Base-by-base conservation (phyloP, 2,329 filamentous ascomycete species). In the Cordyceps militaris region DNA sequence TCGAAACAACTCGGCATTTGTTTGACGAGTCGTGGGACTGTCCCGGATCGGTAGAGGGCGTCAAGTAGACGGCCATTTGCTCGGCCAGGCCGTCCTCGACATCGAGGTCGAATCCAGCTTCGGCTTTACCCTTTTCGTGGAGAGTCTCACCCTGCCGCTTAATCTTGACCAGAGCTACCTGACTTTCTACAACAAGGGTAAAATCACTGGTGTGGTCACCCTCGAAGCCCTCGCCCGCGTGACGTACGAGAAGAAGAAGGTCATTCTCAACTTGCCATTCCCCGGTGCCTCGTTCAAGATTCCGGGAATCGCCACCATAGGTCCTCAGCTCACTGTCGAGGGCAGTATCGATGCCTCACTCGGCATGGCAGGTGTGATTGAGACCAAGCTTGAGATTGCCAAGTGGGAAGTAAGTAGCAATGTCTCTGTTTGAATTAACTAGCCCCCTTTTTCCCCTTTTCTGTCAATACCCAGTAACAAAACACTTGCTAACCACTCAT, bases 221-320 rank as follows among this genome's bases (percentile, higher is more conserved):
- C 56, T 70, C 40, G 66, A 71, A 26, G 66, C 65, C 5, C 47
- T 65, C 7, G 65, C 61, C 9, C 61, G 57, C 13, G 50, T 60
- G 1, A 59, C 42, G 24, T 65, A 67, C 38, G 62, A 61, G 1
- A 63, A 58, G 11, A 60, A 63, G 30, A 60, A 61, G 6, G 58
- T 62, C 21, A 61, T 67, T 19, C 49, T 63, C n/a, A 57, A 56
- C 19, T 36, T 66, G 13, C 62, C 65, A 13, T 65, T 67, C 61
- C 66, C 66, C 24, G 63, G 65, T 16, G 66, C 66, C 23, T 60
- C 64, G 1, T 69, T 70, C 57, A 61, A 52, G 1, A 65, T 70
- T 19, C 69, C 66, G 1, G 66, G 64, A 2, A 67, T 72, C 32
- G 59, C 63, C 6, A 69, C 66, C 16, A 61, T 72, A n/a, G 66